Percentiles rank a stretch among this genome's conserved stretches.
Conservation (phyloP, 257 asterid species). For the Solanum etuberosum region DNA sequence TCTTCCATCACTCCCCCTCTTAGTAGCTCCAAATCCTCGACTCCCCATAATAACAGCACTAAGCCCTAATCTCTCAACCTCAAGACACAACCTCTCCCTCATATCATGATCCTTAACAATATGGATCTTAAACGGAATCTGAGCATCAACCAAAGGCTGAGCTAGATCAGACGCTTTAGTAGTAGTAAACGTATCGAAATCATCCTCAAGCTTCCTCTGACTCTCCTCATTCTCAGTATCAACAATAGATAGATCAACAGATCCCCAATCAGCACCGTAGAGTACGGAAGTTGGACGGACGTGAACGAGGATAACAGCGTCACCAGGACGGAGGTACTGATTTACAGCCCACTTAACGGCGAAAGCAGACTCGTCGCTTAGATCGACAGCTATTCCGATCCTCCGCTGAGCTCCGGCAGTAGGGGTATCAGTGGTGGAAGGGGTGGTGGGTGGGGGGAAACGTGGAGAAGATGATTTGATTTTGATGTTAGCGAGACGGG, state of each 20-base stretch:
- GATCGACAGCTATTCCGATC: conserved; percentile 89
- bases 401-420: conserved; percentile 68
- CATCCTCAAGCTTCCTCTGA: conserved; percentile 59
- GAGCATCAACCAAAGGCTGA: conserved; percentile 79
- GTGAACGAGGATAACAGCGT: conserved; percentile 69
- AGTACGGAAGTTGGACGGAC: conserved; percentile 90
- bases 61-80: conserved; percentile 82
- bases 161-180: conserved; percentile 65
- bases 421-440: conserved; percentile 62
- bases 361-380: conserved; percentile 77
- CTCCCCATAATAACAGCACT: conserved; percentile 91
- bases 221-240: conserved; percentile 55
- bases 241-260: conserved; percentile 64
- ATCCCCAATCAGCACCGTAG: conserved; percentile 92
- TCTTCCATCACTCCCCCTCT: conserved; percentile 64
- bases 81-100: conserved; percentile 80
- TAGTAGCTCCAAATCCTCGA: conserved; percentile 78
- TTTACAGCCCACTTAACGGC: conserved; percentile 81
- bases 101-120: conserved; percentile 90
- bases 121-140: conserved; percentile 76
- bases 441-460: conserved; percentile 62
- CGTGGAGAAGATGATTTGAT: conserved; percentile 87
- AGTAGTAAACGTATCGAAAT: conserved; percentile 66
- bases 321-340: conserved; percentile 79
- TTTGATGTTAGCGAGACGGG: conserved; percentile 70